phyloP scores from a whole-genome alignment of 2,329 filamentous ascomycete species.

The Pleoardoris graminearum region DNA sequence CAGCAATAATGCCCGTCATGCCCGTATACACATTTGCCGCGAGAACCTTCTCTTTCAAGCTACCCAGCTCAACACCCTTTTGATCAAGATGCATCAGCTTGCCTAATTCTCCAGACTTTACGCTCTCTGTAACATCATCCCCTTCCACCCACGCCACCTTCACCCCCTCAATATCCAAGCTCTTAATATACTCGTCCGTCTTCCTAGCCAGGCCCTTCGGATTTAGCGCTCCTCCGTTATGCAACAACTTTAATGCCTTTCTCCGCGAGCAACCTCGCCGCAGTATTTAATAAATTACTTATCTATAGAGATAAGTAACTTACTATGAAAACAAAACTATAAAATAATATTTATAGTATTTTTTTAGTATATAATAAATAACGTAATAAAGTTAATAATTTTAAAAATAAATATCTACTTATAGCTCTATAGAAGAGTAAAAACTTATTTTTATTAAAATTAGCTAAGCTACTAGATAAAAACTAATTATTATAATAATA shows the following conservation, averaged over 20 bases:
- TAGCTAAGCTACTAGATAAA: too few species aligned
- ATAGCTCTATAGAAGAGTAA: too few species aligned
- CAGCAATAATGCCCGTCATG: conserved; percentile 46
- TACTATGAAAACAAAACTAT: too few species aligned
- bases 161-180: conserved; percentile 16
- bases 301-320: too few species aligned
- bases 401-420: too few species aligned
- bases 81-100: conserved; percentile 21
- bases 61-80: conserved; percentile 9
- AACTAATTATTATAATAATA: too few species aligned
- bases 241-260: conserved; percentile 51
- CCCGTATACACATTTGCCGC: conserved; percentile 58
- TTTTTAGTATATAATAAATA: too few species aligned
- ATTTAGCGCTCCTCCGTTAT: conserved; percentile 60
- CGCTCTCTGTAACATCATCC: conserved; percentile 38
- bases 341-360: too few species aligned
- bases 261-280: too few species aligned
- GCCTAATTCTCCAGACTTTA: conserved; percentile 15
- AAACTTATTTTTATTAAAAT: too few species aligned
- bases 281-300: too few species aligned
- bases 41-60: conserved; percentile 12
- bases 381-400: too few species aligned
- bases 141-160: conserved; percentile 50
- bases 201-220: conserved; percentile 54
- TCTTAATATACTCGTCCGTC: conserved; percentile 30